These are phyloP conservation scores for Filosporella fistucella DNA, from an alignment of 495 filamentous ascomycete genomes.

Conservation along the genomic window DNA sequence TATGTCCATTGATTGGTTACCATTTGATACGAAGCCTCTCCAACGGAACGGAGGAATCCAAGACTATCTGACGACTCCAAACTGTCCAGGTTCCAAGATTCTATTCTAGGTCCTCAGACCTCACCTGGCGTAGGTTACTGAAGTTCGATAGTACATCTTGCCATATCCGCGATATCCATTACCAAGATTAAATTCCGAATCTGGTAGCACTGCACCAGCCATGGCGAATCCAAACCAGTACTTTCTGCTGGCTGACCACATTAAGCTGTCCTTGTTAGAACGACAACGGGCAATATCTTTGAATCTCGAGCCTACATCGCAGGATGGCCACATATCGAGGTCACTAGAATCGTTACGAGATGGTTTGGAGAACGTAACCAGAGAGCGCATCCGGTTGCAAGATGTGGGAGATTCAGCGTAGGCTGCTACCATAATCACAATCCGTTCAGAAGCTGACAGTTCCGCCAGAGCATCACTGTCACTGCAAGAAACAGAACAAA, in stretches of 20 bases:
- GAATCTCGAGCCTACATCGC: slow-evolving; percentile 76
- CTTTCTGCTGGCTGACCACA: slow-evolving; percentile 70
- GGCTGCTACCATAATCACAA: slow-evolving; percentile 17
- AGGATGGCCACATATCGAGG: slow-evolving; percentile 85
- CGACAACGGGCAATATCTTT: slow-evolving; percentile 84
- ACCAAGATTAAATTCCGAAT: too few species aligned
- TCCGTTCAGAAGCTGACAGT: slow-evolving; percentile 17
- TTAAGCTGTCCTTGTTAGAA: slow-evolving; percentile 78
- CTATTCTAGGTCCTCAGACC: too few species aligned
- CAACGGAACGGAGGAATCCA: too few species aligned
- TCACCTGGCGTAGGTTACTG: too few species aligned
- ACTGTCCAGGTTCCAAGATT: too few species aligned
- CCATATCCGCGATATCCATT: too few species aligned
- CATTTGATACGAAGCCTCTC: too few species aligned
- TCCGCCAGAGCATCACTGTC: slow-evolving; percentile 35
- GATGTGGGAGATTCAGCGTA: slow-evolving; percentile 56
- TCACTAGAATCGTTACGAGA: slow-evolving; percentile 83
- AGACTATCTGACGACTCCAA: too few species aligned
- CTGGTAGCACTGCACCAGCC: background rate
- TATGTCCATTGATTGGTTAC: too few species aligned
- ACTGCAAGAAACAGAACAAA: slow-evolving; percentile 42
- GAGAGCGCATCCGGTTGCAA: slow-evolving; percentile 57
- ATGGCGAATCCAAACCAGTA: slow-evolving; percentile 62
- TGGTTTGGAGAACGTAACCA: slow-evolving; percentile 71
- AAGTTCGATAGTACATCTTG: too few species aligned